Base-by-base conservation (phyloP, 805 yeast genomes). In the Ogataea paraovalis region DNA sequence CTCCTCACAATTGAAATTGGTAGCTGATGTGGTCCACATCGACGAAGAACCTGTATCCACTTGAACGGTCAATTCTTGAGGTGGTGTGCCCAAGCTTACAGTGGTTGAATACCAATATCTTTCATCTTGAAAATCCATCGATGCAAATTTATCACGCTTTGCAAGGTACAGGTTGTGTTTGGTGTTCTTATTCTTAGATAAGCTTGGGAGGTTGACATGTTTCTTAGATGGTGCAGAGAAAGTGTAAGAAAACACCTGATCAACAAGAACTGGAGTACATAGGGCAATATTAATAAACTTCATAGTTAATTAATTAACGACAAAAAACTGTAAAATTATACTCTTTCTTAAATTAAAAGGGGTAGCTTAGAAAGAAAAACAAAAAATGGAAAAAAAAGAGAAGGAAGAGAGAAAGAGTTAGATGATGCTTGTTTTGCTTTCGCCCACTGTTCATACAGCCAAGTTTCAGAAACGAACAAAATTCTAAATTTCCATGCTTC, bases 121-220 rank as follows among this genome's bases (percentile, higher is more conserved):
- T 21, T 37, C 25, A 19, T 20, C 4, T 12, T 19, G n/a, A 20
- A 37, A 6, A 55, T 56, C 27, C 60, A 52, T 48, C 18, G 23
- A n/a, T 12, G 25, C 16, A 10, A 19, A 20, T 12, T 13, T 14
- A 21, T 20, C 16, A 6, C 40, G 5, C 20, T 37, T 37, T 12
- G 3, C 6, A 6, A 37, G 21, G 16, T 14, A n/a, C 14, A 4
- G 23, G 16, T 9, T 12, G 18, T 13, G 4, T 20, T 37, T 20
- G 3, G 1, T 4, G 13, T 37, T 19, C 14, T 37, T 37, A 13
- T 37, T 12, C 21, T 20, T 19, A 20, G 40, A 10, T 10, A 25
- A 25, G 6, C 20, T 37, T 37, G 40, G 40, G 21, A 37, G 16
- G 16, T 21, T 37, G 25, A 37, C 22, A n/a, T 37, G 21, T n/a